A percentile compares a stretch with the other conserved stretches of the same genome.
These are phyloP conservation scores for Stemphylium lycopersici DNA, from an alignment of 2,329 filamentous ascomycete genomes.

Conservation along the genomic window DNA sequence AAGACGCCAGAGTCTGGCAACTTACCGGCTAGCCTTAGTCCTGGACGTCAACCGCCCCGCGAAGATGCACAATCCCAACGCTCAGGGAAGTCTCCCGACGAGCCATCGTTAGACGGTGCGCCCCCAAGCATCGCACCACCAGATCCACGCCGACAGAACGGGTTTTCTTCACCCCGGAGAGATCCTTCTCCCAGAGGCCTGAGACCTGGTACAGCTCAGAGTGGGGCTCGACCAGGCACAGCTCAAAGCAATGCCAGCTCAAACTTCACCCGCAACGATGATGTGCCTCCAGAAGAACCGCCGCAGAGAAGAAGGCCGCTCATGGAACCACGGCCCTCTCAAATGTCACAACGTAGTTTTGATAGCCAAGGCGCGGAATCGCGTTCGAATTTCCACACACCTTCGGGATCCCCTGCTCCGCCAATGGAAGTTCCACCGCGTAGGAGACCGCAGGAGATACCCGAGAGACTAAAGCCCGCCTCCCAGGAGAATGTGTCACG, in stretches of 20 bases:
- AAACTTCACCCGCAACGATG: conserved; percentile 37
- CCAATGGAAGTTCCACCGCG: conserved; percentile 32
- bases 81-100: conserved; percentile 38
- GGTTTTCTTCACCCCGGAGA: conserved; percentile 30
- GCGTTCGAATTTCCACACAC: conserved; percentile 32
- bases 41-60: conserved; percentile 32
- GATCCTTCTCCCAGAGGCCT: conserved; percentile 44
- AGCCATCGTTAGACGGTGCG: conserved; percentile 30
- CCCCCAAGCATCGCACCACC: conserved; percentile 24
- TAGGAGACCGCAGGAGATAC: conserved; percentile 35
- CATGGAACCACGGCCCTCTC: conserved; percentile 60
- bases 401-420: conserved; percentile 31
- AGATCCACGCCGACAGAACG: conserved; percentile 42
- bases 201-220: conserved; percentile 44
- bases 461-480: conserved; percentile 35
- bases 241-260: conserved; percentile 46
- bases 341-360: conserved; percentile 34
- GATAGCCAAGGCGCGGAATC: conserved; percentile 30
- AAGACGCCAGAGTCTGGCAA: conserved; percentile 41
- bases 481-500: conserved; percentile 14
- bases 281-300: conserved; percentile 36
- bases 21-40: conserved; percentile 32
- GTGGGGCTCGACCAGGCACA: conserved; percentile 41
- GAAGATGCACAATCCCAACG: conserved; percentile 42
- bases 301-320: conserved; percentile 71